Conservation (phyloP, 2,329 filamentous ascomycete genomes). For the Geoglossum cookeanum region DNA sequence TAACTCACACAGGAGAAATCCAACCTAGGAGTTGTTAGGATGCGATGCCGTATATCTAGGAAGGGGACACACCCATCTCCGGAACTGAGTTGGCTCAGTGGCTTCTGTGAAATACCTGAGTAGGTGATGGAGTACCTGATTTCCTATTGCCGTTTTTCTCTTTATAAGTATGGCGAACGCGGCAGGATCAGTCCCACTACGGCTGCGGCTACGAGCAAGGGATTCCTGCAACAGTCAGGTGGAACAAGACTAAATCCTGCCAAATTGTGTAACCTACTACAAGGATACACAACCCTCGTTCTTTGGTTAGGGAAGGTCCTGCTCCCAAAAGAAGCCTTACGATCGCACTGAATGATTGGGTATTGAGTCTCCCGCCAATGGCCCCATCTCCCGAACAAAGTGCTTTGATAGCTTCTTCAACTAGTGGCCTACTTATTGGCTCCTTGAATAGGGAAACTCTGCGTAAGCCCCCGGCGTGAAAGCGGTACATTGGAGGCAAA, state of each 20-base stretch:
- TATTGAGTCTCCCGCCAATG: not conserved
- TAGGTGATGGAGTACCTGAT: not conserved
- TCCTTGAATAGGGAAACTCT: not conserved
- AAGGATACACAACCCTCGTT: not conserved
- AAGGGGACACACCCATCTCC: not conserved
- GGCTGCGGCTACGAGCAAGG: not conserved
- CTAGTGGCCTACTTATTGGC: not conserved
- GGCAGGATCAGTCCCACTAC: no score
- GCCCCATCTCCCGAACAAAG: not conserved
- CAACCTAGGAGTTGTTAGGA: not conserved
- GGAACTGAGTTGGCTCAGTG: not conserved
- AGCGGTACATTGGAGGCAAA: not conserved
- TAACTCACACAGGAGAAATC: not conserved
- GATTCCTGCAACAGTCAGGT: not conserved
- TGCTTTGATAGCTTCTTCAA: not conserved
- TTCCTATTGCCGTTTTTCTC: not conserved
- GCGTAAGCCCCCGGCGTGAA: not conserved
- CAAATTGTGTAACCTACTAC: not conserved
- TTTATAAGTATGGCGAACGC: not conserved
- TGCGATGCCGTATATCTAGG: not conserved
- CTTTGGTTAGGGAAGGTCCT: not conserved
- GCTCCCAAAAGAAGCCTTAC: not conserved
- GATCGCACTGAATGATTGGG: not conserved
- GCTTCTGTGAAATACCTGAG: not conserved
- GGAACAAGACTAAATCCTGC: not conserved